phyloP scores from a whole-genome alignment of 2,329 filamentous ascomycete species.

The Talaromyces marneffei region DNA sequence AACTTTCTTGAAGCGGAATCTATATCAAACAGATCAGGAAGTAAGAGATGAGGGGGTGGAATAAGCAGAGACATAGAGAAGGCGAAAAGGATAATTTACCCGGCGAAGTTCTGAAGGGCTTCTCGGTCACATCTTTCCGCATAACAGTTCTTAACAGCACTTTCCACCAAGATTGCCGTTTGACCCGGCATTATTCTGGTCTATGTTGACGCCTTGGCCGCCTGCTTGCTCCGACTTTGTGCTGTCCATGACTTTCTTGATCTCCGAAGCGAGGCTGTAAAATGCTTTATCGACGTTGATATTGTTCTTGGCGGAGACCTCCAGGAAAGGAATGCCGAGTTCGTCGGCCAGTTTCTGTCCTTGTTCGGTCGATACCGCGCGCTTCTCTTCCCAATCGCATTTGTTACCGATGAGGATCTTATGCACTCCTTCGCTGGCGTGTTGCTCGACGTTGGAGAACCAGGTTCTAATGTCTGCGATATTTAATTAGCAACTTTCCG shows the following conservation, averaged over 20 bases:
- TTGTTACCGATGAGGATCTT: conserved; percentile 99
- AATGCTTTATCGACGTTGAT: conserved; percentile 99
- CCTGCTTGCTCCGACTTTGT: conserved; percentile 66
- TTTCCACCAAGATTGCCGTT: conserved; percentile 56
- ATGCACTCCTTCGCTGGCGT: conserved; percentile 97
- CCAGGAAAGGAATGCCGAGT: conserved; percentile 94
- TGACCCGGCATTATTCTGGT: conserved; percentile 50
- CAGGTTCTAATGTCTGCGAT: conserved; percentile 88
- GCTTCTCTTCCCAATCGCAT: conserved; percentile 99
- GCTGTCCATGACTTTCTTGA: conserved; percentile 98
- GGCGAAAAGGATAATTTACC: neutral
- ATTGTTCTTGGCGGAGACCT: conserved; percentile 97
- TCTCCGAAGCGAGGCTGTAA: conserved; percentile 88
- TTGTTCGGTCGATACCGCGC: conserved; percentile 84
- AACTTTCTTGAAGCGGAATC: conserved; percentile 4
- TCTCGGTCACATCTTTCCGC: neutral
- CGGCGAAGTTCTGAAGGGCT: neutral
- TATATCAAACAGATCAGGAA: conserved; percentile 5
- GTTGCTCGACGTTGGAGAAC: conserved; percentile 98
- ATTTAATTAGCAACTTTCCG: neutral
- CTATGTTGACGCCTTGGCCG: conserved; percentile 61
- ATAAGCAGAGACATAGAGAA: neutral
- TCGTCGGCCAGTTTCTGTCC: conserved; percentile 92
- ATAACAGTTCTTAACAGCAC: conserved; percentile 60
- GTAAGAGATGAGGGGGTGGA: neutral